Conservation (phyloP, 108 stramenopile genomes). For the Parietichytrium sp. region DNA sequence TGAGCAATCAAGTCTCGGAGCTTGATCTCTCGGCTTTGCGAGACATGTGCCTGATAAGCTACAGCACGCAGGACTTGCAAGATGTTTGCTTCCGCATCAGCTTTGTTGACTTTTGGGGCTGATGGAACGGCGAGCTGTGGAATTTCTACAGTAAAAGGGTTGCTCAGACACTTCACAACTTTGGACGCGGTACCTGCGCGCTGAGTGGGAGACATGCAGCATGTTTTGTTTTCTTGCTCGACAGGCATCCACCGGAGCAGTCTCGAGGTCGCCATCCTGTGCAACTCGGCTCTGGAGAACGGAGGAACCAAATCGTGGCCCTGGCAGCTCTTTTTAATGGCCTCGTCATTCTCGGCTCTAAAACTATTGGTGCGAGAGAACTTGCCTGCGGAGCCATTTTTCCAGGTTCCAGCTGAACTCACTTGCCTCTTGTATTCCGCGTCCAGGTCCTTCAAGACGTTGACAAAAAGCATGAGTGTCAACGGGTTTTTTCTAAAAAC, state of each 20-base stretch:
- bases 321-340: not conserved
- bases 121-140: not conserved
- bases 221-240: not conserved
- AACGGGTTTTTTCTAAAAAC: slow-evolving; percentile 2
- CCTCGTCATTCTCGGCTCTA: not conserved
- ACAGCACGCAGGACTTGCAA: not conserved
- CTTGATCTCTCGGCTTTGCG: not conserved
- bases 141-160: too few relatives aligned
- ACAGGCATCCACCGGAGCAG: not conserved
- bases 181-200: too few relatives aligned
- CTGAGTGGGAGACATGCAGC: not conserved
- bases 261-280: not conserved
- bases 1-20: not conserved
- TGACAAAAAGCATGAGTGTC: not conserved
- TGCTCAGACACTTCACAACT: too few relatives aligned
- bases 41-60: not conserved
- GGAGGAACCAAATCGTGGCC: not conserved
- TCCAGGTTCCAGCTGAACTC: too few relatives aligned
- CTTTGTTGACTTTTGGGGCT: not conserved
- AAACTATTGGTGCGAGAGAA: too few relatives aligned
- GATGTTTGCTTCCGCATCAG: not conserved
- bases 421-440: too few relatives aligned
- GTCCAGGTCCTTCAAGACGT: not conserved
- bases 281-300: not conserved
- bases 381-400: too few relatives aligned